phyloP scores from a whole-genome alignment of 495 filamentous ascomycete species.

The Podospora pseudoanserina region DNA sequence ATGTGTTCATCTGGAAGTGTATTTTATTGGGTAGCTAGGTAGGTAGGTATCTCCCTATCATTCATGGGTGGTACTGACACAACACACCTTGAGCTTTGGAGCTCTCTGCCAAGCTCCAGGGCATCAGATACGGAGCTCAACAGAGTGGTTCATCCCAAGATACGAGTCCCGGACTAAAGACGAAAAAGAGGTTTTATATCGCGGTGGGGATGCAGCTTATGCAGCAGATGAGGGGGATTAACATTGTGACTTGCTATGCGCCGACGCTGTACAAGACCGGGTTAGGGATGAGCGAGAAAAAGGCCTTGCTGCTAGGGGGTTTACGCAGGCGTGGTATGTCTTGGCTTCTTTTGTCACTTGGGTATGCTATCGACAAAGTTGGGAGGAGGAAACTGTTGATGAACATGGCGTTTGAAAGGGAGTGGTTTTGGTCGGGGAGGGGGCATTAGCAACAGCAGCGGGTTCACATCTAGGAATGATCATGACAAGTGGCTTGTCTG shows the following conservation, averaged over 20 bases:
- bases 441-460: slow-evolving; percentile 37
- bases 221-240: slow-evolving; percentile 50
- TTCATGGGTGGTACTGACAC: too few relatives aligned
- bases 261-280: slow-evolving; percentile 51
- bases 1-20: too few relatives aligned
- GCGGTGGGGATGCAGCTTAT: slow-evolving; percentile 51
- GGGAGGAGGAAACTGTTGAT: slow-evolving; percentile 51
- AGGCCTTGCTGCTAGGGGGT: slow-evolving; percentile 50
- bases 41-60: too few relatives aligned
- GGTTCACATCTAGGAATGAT: slow-evolving; percentile 34
- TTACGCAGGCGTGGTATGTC: slow-evolving; percentile 41
- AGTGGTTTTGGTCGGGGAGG: slow-evolving; percentile 35
- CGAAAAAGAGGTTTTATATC: slow-evolving; percentile 42
- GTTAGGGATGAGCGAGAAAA: slow-evolving; percentile 50
- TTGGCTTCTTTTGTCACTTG: slow-evolving; percentile 39
- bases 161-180: too few relatives aligned
- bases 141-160: too few relatives aligned
- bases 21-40: too few relatives aligned
- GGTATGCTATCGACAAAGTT: slow-evolving; percentile 49
- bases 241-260: slow-evolving; percentile 54
- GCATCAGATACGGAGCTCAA: too few relatives aligned
- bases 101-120: too few relatives aligned
- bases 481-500: slow-evolving; percentile 37
- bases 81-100: too few relatives aligned
- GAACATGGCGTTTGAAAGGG: slow-evolving; percentile 42